Base-by-base conservation (phyloP, 192 early-diverging fungal species). In the Dispira simplex region DNA sequence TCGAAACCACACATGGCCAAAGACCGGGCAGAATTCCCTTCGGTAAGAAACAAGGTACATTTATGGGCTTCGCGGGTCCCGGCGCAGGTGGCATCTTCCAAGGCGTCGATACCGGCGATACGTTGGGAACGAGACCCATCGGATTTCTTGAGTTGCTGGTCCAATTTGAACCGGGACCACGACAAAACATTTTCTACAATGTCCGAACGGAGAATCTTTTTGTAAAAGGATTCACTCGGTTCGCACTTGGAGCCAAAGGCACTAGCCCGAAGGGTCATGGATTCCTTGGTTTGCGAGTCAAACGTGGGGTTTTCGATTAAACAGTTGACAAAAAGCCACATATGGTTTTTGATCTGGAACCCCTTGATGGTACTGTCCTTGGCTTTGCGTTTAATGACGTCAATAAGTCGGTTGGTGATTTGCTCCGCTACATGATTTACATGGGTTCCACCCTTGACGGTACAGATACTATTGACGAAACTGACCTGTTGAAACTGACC, bases 201-300 rank as follows among this genome's bases (percentile, higher is more conserved):
- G 11, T 87, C 90, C 18, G 88, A 84, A 63, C 90, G 91, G 45
- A 85, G 25, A n/a, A 96, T 86, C 64, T 82, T 83, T 68, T 85
- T 88, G 71, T 88, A 79, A 69, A 97, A 95, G 54, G 88, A 81
- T 11, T 94, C 89, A 14, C 72, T 70, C 11, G 89, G 62, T 47
- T 70, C 70, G 70, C 86, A 92, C 52, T 79, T 91, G 44, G 89
- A 90, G 11, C 89, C 90, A 71, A 99, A 97, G 3, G 80, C 68
- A 0, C 81, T 77, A 23, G 65, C 45, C 46, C 83, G 78, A 56
- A 94, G 72, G 16, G 92, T 99, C 84, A 99, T 79, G 63, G 77
- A 93, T 67, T 96, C 94, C 71, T 99, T 97, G 25, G 93, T 99
- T 74, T 99, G 96, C 39, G 92, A 95, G 72, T 97, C 91, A 72